These are phyloP conservation scores for Phialophora expanda DNA, from an alignment of 2,329 filamentous ascomycete genomes.

Conservation along the genomic window DNA sequence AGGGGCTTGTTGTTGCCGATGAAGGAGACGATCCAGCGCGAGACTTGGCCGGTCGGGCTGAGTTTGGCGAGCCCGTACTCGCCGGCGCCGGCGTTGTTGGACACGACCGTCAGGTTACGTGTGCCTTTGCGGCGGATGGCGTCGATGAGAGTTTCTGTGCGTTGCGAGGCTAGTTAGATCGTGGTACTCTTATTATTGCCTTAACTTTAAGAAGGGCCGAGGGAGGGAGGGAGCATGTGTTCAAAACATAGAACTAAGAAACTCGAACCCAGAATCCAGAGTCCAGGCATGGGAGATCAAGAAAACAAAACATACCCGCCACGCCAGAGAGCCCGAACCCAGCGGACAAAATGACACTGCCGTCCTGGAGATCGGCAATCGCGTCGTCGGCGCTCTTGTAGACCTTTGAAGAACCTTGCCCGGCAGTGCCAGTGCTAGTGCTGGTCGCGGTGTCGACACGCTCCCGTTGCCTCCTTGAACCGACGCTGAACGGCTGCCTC, in stretches of 20 bases:
- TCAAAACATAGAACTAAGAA: not conserved
- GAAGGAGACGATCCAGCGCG: constrained; percentile 75
- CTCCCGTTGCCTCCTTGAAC: not conserved
- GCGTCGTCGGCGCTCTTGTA: constrained; percentile 65
- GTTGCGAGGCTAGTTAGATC: not conserved
- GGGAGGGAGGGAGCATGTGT: too few relatives aligned
- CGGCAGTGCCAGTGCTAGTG: too few relatives aligned
- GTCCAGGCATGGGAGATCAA: too few relatives aligned
- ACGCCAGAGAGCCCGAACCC: constrained; percentile 85
- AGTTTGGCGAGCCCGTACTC: constrained; percentile 73
- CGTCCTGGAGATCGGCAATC: constrained; percentile 71
- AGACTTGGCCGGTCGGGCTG: constrained; percentile 71
- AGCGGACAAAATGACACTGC: constrained; percentile 73
- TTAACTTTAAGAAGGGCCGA: not conserved
- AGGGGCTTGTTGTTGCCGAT: constrained; percentile 85
- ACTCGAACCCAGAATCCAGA: too few relatives aligned
- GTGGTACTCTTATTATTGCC: not conserved
- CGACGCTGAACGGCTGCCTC: constrained; percentile 12
- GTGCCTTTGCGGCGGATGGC: constrained; percentile 67
- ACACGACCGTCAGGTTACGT: constrained; percentile 71
- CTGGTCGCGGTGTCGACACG: not conserved
- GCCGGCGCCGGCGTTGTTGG: constrained; percentile 77
- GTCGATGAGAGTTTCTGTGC: constrained; percentile 70
- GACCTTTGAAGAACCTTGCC: constrained; percentile 46
- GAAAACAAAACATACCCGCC: constrained; percentile 55